Base-by-base conservation (phyloP, 495 filamentous ascomycete species). In the Aspergillus mulundensis region DNA sequence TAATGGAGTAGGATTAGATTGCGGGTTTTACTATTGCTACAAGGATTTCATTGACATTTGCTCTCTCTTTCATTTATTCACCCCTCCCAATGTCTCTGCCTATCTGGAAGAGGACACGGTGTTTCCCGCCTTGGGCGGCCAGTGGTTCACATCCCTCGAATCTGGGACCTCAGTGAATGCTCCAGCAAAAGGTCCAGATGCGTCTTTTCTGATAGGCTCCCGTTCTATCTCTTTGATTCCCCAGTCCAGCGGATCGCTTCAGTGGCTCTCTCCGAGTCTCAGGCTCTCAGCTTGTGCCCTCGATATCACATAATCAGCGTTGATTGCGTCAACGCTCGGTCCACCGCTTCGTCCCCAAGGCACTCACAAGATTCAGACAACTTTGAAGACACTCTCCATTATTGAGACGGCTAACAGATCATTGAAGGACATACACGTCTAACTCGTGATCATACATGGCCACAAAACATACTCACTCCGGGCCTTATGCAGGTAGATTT, bases 71-170 rank as follows among this genome's bases (percentile, higher is more conserved):
- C 25, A 43, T 52, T 46, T 41, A 51, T n/a, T n/a, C n/a, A 48
- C 21, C 55, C 57, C 58, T 57, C 42, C 25, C 34, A 48, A 49
- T 21, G 43, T 56, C 53, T 48, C 53, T 53, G 58, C 53, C 58
- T 56, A 38, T 36, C 40, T 48, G 25, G 50, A 68, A 72, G 58
- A 77, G 74, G 74, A 76, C 74, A 77, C 74, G 50, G 72, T 77
- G 74, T 77, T 73, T 67, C 59, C 59, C 62, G 56, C 52, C 42
- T 19, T 54, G 30, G 53, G 42, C 5, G 25, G 24, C 40, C 53
- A 48, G 46, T 51, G 52, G 32, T 36, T 36, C 6, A 2, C 32
- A 43, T 54, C 36, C 50, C 46, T 43, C 53, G 36, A 30, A 50
- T 28, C 52, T 45, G 41, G 50, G 41, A 45, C 43, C 16, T 44